Base-by-base conservation (phyloP, 2,329 filamentous ascomycete species). In the Ophiocordyceps camponoti-saundersi region DNA sequence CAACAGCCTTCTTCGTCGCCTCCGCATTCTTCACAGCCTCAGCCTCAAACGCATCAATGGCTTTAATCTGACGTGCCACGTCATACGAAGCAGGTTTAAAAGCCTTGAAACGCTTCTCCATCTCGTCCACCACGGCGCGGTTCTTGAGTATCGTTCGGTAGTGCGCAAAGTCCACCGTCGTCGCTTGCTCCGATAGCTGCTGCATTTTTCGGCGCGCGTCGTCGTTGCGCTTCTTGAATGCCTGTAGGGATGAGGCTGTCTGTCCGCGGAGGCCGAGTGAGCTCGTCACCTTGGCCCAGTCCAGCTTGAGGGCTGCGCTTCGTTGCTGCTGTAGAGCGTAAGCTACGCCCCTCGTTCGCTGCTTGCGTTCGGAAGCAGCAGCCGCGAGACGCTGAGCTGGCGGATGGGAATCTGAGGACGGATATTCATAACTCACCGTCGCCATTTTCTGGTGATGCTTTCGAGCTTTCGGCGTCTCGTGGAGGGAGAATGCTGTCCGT, bases 191-290 rank as follows among this genome's bases (percentile, higher is more conserved):
- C 53, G 79, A 80, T 49, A 98, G 86, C 52, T 79, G 60, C 68
- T 84, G 80, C 52, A 98, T 77, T 72, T 90, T 90, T 74, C 92
- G 90, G 71, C 90, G 89, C 64, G 87, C 90, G 66, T 95, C 89
- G 66, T 98, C 92, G 77, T 96, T 95, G 73, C 92, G 89, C 81
- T 95, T 92, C 80, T 98, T 98, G 83, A 98, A 98, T 56, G 86
- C 79, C 67, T 90, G 83, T 52, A 98, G 87, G 52, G 90, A 84
- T 60, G 82, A 72, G 57, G 86, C 89, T 57, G 92, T 98, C 73
- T 88, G 85, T 67, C 92, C 92, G 68, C 86, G 86, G 68, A 98
- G 87, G 67, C 90, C 90, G 61, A 98, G 88, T 64, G 90, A 93
- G 71, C 78, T 80, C 70, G 83, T 83, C 63, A 98, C 80, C 74